Percentiles rank a stretch among this genome's conserved stretches.
Conservation (phyloP, 352 stramenopile genomes). For the Phytophthora aleatoria region DNA sequence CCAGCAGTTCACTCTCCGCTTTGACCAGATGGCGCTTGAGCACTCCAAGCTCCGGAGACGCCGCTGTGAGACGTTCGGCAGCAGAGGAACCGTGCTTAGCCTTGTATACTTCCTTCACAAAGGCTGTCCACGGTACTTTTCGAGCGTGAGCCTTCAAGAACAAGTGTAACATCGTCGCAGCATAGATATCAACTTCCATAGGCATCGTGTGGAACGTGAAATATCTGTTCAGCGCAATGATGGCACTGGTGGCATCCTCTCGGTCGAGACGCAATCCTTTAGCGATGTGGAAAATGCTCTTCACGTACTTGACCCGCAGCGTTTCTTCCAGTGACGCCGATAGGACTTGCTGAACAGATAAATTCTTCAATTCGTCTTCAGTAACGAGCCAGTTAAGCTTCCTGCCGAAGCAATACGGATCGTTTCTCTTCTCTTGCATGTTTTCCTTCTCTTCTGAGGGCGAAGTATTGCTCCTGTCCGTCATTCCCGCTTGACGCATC, state of each 20-base stretch:
- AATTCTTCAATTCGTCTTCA: slow-evolving; percentile 52
- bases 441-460: slow-evolving; percentile 31
- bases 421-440: slow-evolving; percentile 15
- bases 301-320: slow-evolving; percentile 66
- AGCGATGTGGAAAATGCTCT: slow-evolving; percentile 65
- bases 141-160: slow-evolving; percentile 77
- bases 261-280: slow-evolving; percentile 68
- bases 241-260: slow-evolving; percentile 73
- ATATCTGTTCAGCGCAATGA: slow-evolving; percentile 81
- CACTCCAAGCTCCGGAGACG: slow-evolving; percentile 56
- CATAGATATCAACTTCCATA: slow-evolving; percentile 70
- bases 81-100: slow-evolving; percentile 45
- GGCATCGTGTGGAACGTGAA: slow-evolving; percentile 79
- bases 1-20: slow-evolving; percentile 64
- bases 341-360: slow-evolving; percentile 69
- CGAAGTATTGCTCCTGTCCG: slow-evolving; percentile 19
- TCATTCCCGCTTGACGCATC: slow-evolving; percentile 33
- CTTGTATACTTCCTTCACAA: slow-evolving; percentile 77
- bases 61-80: slow-evolving; percentile 24
- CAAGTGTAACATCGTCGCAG: slow-evolving; percentile 72
- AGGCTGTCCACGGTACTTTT: slow-evolving; percentile 60
- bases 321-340: slow-evolving; percentile 70
- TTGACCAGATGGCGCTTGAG: slow-evolving; percentile 65
- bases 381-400: slow-evolving; percentile 80
- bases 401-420: slow-evolving; percentile 66